phyloP scores from a whole-genome alignment of 2,329 filamentous ascomycete genomes.

The Cytospora piceicola region DNA sequence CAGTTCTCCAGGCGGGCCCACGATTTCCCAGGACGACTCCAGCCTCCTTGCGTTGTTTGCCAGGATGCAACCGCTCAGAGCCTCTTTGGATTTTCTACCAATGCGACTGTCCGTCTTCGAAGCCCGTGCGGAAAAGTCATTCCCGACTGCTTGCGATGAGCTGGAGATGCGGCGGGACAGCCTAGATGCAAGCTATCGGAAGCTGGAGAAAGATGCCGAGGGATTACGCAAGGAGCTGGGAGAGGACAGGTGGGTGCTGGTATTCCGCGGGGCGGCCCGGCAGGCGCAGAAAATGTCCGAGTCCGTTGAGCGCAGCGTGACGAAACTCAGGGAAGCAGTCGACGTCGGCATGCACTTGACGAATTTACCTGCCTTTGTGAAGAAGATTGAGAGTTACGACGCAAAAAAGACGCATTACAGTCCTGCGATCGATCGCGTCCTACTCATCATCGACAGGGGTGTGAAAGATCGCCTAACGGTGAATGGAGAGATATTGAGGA shows the following conservation, averaged over 20 bases:
- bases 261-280: conserved; percentile 89
- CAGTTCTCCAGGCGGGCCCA: conserved; percentile 60
- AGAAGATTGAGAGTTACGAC: conserved; percentile 91
- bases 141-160: conserved; percentile 90
- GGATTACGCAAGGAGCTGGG: conserved; percentile 86
- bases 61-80: conserved; percentile 89
- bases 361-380: conserved; percentile 70
- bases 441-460: conserved; percentile 94
- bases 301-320: conserved; percentile 84
- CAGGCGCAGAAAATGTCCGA: conserved; percentile 97
- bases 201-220: conserved; percentile 87
- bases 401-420: conserved; percentile 94
- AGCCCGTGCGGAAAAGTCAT: conserved; percentile 72
- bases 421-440: conserved; percentile 86
- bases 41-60: conserved; percentile 89
- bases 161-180: conserved; percentile 73
- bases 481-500: conserved; percentile 88
- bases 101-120: conserved; percentile 92
- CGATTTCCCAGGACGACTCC: conserved; percentile 76
- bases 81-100: conserved; percentile 91
- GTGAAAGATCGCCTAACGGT: conserved; percentile 93
- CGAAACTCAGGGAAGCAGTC: conserved; percentile 79
- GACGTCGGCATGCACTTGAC: conserved; percentile 75
- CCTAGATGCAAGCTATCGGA: conserved; percentile 85
- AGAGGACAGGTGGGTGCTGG: conserved; percentile 93